Conservation (phyloP, 306 rosid genomes). For the Prinsepia uniflora region DNA sequence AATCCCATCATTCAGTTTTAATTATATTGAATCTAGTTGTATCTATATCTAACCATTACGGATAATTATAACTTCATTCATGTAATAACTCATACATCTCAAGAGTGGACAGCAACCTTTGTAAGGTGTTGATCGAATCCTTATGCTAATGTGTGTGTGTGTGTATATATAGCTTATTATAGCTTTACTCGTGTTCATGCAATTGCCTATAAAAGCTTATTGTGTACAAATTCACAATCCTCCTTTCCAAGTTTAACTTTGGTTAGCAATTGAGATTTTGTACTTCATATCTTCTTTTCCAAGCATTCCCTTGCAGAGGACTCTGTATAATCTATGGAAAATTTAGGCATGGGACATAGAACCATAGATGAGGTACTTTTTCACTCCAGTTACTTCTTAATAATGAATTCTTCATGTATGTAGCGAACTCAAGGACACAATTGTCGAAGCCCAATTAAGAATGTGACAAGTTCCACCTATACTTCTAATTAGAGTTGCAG, state of each 20-base stretch:
- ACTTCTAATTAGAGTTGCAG: conserved; percentile 65
- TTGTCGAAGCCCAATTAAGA: conserved; percentile 91
- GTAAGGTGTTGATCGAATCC: conserved; percentile 58
- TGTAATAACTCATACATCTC: conserved; percentile 91
- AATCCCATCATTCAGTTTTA: background rate
- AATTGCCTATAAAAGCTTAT: background rate
- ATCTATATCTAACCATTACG: background rate
- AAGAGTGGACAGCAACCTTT: conserved; percentile 99
- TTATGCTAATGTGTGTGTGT: background rate
- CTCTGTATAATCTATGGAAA: too few relatives aligned
- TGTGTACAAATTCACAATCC: background rate
- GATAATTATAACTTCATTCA: conserved; percentile 64
- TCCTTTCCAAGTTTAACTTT: too few relatives aligned
- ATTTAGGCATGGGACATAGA: too few relatives aligned
- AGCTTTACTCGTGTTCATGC: background rate
- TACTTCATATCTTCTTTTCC: too few relatives aligned
- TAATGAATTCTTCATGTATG: conserved; percentile 29
- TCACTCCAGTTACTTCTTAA: conserved; percentile 21
- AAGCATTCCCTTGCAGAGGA: too few relatives aligned
- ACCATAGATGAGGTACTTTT: background rate
- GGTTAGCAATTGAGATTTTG: too few relatives aligned
- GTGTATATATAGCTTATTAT: background rate
- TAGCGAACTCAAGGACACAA: conserved; percentile 90
- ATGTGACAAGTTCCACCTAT: conserved; percentile 81
- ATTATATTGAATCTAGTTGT: background rate